Evolutionary conservation across 176 grass and related monocot genomes (phyloP), one percentile per base, ranked within the genome.

Genomic region (Pharus latifolius): DNA sequence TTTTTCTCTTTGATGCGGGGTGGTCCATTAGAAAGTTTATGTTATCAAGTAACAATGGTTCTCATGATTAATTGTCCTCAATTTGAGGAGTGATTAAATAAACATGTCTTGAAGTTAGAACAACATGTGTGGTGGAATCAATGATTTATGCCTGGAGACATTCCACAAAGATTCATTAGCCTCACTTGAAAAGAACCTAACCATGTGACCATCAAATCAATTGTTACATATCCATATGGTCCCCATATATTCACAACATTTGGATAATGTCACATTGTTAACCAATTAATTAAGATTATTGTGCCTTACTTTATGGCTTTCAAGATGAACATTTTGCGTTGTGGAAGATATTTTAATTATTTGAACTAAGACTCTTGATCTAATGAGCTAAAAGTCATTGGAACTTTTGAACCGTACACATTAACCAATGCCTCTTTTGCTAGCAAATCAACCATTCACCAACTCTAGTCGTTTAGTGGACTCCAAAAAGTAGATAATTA

Each of bases 61-160:
- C 6, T 54, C 12, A 42, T 53, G 19, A 12, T 22, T 76, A 47
- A 63, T 63, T 53, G 33, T 23, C 52, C 41, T 60, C 67, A 63
- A 78, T 59, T 40, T 78, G 30, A 78, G 63, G 23, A 60, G 53
- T 59, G 75, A 78, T 49, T 57, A 68, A 59, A 57, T 15, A 45
- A 54, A 8, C 5, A 30, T 27, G 13, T n/a, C n/a, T 65, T 16
- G 17, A 15, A 49, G 43, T 49, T 35, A 27, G 70, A 10, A 26
- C 23, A 15, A 41, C 23, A 23, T 26, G 42, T 16, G 8, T 45
- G 25, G 19, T 42, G 66, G 49, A 70, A 27, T 53, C 31, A 26
- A 14, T 68, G 18, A 10, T 29, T 35, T 13, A 2, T 38, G 40
- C n/a, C 46, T 32, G 43, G 18, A 37, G 8, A 47, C 42, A 61